Percentiles rank a stretch among this genome's conserved stretches.
Conservation (phyloP, 2,329 filamentous ascomycete species). For the Cadophora luteo-olivacea region DNA sequence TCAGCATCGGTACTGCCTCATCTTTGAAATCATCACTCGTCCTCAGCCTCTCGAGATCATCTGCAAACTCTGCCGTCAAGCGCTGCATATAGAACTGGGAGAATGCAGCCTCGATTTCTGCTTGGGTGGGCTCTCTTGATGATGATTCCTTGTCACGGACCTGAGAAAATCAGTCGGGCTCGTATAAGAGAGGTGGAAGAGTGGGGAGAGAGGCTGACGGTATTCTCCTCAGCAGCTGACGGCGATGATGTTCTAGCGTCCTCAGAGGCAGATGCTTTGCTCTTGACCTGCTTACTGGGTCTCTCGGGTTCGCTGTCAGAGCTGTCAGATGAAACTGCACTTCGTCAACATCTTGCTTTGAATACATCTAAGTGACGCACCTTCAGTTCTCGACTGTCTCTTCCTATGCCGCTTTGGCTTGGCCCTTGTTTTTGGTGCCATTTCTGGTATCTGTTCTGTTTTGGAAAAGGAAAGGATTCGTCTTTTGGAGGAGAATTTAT, state of each 20-base stretch:
- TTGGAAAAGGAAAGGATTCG: too few species aligned
- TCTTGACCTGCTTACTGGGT: constrained; percentile 4
- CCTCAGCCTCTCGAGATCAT: constrained; percentile 76
- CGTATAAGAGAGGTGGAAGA: too few species aligned
- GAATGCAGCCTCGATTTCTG: constrained; percentile 51
- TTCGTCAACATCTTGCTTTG: constrained; percentile 2
- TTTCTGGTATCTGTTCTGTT: constrained; percentile 19
- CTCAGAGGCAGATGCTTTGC: neutral
- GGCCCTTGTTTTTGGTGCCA: constrained; percentile 27
- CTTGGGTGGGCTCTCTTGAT: constrained; percentile 23
- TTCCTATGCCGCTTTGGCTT: constrained; percentile 42
- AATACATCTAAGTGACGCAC: constrained; percentile 22
- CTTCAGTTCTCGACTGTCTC: constrained; percentile 42
- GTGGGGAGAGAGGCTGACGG: neutral
- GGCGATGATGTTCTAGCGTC: constrained; percentile 1
- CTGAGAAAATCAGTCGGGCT: neutral
- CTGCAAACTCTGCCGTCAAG: constrained; percentile 72
- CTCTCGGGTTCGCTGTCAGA: constrained; percentile 24
- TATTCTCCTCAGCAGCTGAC: neutral
- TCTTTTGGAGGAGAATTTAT: neutral
- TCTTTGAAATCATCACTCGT: constrained; percentile 73
- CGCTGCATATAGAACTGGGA: constrained; percentile 72
- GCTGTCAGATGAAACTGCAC: constrained; percentile 25
- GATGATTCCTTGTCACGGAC: neutral
- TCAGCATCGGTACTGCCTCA: constrained; percentile 67